These are phyloP conservation scores for Penicillium olsonii DNA, from an alignment of 2,329 filamentous ascomycete species.

Conservation along the genomic window DNA sequence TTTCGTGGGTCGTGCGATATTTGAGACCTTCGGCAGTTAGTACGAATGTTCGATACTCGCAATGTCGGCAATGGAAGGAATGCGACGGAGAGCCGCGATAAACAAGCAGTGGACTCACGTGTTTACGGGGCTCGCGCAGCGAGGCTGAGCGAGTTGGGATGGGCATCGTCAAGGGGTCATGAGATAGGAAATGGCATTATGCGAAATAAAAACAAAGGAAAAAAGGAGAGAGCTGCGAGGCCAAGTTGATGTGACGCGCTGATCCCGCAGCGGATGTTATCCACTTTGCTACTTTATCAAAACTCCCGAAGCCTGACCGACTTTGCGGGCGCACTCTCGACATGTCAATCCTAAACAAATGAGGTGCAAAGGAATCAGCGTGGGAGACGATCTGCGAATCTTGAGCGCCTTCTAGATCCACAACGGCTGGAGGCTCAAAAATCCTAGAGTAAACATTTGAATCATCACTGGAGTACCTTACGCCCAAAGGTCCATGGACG, in stretches of 20 bases:
- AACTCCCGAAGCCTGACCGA: no score
- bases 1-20: slow-evolving; percentile 25
- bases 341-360: no score
- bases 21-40: slow-evolving; percentile 22
- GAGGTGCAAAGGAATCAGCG: no score
- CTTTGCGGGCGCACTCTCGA: no score
- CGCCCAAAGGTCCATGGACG: no score
- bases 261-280: neutral
- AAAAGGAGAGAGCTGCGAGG: neutral
- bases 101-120: slow-evolving; percentile 25
- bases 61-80: slow-evolving; percentile 4
- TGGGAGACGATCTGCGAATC: no score
- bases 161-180: slow-evolving; percentile 32
- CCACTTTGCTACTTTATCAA: neutral
- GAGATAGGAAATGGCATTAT: neutral
- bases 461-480: no score
- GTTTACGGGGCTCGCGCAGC: slow-evolving; percentile 36
- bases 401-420: no score
- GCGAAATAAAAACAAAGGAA: neutral
- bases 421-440: no score
- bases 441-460: no score
- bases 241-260: neutral
- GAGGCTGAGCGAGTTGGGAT: slow-evolving; percentile 42
- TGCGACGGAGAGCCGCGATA: slow-evolving; percentile 15
- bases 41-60: neutral